Percentiles rank a stretch among this genome's conserved stretches.
Evolutionary conservation across 1,284 basidiomycete genomes (phyloP).

Genomic region (Vanrija pseudolonga): DNA sequence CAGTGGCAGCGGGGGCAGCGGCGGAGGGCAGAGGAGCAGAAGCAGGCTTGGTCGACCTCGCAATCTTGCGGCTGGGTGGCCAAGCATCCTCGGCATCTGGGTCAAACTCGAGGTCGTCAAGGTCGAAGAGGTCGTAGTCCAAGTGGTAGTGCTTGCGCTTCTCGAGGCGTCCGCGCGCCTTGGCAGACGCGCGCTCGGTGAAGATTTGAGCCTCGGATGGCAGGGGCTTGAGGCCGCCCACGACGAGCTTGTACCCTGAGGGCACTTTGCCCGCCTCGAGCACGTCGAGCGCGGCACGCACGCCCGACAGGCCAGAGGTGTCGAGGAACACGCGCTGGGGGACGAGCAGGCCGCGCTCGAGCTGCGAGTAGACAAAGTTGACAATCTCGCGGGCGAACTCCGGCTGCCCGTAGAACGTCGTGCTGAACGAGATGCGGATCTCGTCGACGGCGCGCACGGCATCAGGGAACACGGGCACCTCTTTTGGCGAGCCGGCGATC

Average conservation of each 20-base stretch:
- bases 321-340: slow-evolving; percentile 40
- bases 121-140: neutral
- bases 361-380: slow-evolving; percentile 28
- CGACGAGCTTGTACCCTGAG: slow-evolving; percentile 25
- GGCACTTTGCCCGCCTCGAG: slow-evolving; percentile 31
- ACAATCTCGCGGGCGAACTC: slow-evolving; percentile 31
- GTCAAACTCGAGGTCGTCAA: neutral
- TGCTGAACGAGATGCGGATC: slow-evolving; percentile 23
- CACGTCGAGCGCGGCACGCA: slow-evolving; percentile 21
- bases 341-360: slow-evolving; percentile 30
- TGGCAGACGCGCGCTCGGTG: neutral
- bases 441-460: slow-evolving; percentile 25
- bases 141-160: neutral
- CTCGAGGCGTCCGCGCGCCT: neutral
- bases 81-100: too few relatives aligned
- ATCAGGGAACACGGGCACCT: slow-evolving; percentile 16
- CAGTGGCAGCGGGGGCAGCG: too few relatives aligned
- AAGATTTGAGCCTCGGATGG: neutral
- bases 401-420: slow-evolving; percentile 28
- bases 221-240: neutral
- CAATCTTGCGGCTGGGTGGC: too few relatives aligned
- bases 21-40: too few relatives aligned
- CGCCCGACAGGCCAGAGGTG: slow-evolving; percentile 29
- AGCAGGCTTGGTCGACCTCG: too few relatives aligned
- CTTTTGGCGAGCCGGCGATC: slow-evolving; percentile 29